These are phyloP conservation scores for Euphorbia corollata DNA, from an alignment of 441 rosid genomes.

Conservation along the genomic window DNA sequence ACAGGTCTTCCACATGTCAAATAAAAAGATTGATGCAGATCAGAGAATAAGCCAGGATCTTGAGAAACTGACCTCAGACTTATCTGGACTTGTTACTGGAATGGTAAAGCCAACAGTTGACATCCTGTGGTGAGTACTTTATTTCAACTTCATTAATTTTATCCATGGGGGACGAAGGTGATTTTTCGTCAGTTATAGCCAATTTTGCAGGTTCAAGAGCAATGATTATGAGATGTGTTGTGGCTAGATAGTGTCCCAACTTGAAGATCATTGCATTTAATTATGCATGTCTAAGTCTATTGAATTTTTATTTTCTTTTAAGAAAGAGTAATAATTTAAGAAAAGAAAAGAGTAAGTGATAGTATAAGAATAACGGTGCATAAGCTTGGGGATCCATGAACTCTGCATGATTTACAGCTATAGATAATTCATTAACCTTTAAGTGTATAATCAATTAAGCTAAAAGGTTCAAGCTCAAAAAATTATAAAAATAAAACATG, in stretches of 20 bases:
- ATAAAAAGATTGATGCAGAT: constrained; percentile 86
- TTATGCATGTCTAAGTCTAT: not conserved
- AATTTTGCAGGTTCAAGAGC: not conserved
- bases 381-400: not conserved
- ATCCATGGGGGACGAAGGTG: not conserved
- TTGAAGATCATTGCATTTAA: not conserved
- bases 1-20: constrained; percentile 93
- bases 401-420: not conserved
- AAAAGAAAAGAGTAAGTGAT: not conserved
- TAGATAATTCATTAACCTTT: not conserved
- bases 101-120: constrained; percentile 99
- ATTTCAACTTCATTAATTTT: constrained; percentile 4
- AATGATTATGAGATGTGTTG: not conserved
- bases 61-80: constrained; percentile 77
- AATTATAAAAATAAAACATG: no score
- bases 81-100: constrained; percentile 92
- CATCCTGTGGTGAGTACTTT: constrained; percentile 73
- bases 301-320: constrained; percentile 5
- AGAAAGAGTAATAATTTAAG: not conserved
- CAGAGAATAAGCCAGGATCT: constrained; percentile 95
- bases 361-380: not conserved
- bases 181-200: not conserved
- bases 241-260: not conserved
- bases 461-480: not conserved
- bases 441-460: not conserved